These are phyloP conservation scores for Mortierella sp. DNA, from an alignment of 371 early-diverging fungal genomes.

Conservation along the genomic window DNA sequence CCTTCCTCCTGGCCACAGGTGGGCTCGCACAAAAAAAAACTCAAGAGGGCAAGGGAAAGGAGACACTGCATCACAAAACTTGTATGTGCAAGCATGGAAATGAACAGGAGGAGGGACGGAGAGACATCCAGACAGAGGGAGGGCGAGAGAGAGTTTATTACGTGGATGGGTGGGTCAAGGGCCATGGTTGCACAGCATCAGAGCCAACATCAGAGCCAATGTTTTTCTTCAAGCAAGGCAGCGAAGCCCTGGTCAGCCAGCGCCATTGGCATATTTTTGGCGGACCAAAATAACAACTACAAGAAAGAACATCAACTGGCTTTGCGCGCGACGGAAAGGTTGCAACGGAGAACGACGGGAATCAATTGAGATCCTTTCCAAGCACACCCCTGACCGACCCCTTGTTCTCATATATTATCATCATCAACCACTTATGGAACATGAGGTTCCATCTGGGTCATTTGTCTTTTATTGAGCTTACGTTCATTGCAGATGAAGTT, in stretches of 20 bases:
- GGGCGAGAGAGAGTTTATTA: neutral
- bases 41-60: neutral
- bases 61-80: neutral
- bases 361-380: neutral
- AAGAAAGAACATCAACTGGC: neutral
- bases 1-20: neutral
- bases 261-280: constrained; percentile 1
- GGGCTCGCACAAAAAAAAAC: constrained; percentile 1
- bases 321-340: neutral
- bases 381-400: neutral
- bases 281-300: neutral
- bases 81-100: neutral
- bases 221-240: neutral
- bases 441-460: neutral
- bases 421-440: neutral
- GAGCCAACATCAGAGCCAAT: constrained; percentile 18
- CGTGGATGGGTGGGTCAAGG: constrained; percentile 2
- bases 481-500: neutral
- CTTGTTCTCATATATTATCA: neutral
- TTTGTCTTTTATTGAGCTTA: neutral
- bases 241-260: neutral
- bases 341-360: neutral
- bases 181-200: constrained; percentile 46
- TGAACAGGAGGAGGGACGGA: neutral
- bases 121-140: neutral